Percentiles rank a stretch among this genome's conserved stretches.
Conservation (phyloP, 2,329 filamentous ascomycete genomes). For the Hypoxylon sp. region DNA sequence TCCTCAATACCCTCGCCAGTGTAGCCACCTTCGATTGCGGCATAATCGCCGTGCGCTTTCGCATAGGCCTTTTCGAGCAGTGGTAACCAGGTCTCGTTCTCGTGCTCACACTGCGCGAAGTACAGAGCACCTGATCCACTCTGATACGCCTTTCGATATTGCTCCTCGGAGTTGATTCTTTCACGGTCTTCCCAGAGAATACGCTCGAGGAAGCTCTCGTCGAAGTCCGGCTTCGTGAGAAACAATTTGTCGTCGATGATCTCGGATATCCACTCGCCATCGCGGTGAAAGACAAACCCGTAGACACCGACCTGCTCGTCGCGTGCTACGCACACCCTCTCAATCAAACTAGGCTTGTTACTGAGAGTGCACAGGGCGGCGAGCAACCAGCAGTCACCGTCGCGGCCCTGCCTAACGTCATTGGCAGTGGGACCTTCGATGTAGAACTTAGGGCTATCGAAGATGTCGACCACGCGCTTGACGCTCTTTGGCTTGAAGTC, state of each 20-base stretch:
- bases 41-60: slow-evolving; percentile 82
- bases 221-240: slow-evolving; percentile 71
- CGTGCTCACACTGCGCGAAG: slow-evolving; percentile 77
- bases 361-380: slow-evolving; percentile 83
- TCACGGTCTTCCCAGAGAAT: slow-evolving; percentile 62
- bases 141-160: slow-evolving; percentile 75
- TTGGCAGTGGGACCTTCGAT: slow-evolving; percentile 82
- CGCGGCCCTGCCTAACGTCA: slow-evolving; percentile 83
- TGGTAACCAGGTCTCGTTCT: slow-evolving; percentile 81
- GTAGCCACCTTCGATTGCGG: slow-evolving; percentile 78
- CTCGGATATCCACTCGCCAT: slow-evolving; percentile 79
- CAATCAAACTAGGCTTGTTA: slow-evolving; percentile 79
- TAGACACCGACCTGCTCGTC: slow-evolving; percentile 84
- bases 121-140: slow-evolving; percentile 78
- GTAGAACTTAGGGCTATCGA: slow-evolving; percentile 82
- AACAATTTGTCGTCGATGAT: slow-evolving; percentile 72
- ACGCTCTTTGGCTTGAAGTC: slow-evolving; percentile 66
- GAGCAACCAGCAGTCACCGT: slow-evolving; percentile 90
- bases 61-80: slow-evolving; percentile 81
- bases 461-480: slow-evolving; percentile 81
- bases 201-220: slow-evolving; percentile 68
- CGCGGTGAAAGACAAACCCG: slow-evolving; percentile 86
- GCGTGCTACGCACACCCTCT: slow-evolving; percentile 79
- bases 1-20: slow-evolving; percentile 71
- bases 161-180: slow-evolving; percentile 67